Percentiles rank a stretch among this genome's conserved stretches.
phyloP scores from a whole-genome alignment of 768 basidiomycete species.

The Hirschioporus abietinus region DNA sequence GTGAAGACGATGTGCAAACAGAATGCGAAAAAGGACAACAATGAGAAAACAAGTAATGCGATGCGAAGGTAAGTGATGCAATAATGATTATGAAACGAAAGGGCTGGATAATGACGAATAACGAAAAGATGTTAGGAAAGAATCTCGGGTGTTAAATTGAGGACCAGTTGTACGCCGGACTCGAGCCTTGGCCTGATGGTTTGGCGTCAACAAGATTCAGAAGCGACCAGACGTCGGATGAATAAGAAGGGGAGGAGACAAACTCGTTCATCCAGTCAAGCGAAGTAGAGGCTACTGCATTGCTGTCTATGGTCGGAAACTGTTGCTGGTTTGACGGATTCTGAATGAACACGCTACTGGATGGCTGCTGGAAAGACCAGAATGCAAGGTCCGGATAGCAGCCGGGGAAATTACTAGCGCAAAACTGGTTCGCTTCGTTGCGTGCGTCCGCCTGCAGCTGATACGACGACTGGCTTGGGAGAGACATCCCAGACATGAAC shows the following conservation, averaged over 20 bases:
- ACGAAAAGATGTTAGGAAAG: no score
- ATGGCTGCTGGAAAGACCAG: neutral
- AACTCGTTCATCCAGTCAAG: neutral
- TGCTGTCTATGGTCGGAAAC: neutral
- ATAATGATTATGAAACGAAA: no score
- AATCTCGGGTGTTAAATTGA: neutral
- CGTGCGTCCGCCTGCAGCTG: no score
- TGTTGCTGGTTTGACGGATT: neutral
- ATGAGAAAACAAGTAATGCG: no score
- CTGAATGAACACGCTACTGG: neutral
- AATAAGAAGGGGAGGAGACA: neutral
- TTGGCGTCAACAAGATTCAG: neutral
- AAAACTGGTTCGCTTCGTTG: neutral
- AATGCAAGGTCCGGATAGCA: neutral
- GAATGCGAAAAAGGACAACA: no score
- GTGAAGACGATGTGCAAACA: no score
- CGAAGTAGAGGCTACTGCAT: neutral
- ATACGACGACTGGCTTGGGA: neutral
- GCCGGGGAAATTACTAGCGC: neutral
- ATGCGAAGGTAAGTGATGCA: no score
- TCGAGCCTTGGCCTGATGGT: neutral
- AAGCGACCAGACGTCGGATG: neutral
- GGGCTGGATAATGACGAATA: no score
- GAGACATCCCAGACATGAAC: neutral
- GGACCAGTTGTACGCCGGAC: neutral